These are phyloP conservation scores for Tillandsia leiboldiana DNA, from an alignment of 176 grass and related monocot genomes.

Conservation along the genomic window DNA sequence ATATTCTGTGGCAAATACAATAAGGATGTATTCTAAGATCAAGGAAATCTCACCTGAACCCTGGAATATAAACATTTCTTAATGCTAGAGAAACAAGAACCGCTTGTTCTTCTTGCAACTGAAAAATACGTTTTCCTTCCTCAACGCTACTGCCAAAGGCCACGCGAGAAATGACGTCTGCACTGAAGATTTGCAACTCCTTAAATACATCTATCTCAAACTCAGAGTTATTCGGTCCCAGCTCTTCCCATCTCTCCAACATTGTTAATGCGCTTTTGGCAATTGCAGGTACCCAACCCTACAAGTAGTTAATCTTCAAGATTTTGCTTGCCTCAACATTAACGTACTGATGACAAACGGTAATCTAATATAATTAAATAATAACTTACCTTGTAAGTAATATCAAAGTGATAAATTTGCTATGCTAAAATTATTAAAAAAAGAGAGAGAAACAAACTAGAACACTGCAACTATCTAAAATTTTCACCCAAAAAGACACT, in stretches of 20 bases:
- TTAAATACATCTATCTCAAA: slow-evolving; percentile 60
- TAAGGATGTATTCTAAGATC: neutral
- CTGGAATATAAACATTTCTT: slow-evolving; percentile 64
- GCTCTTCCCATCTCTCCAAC: slow-evolving; percentile 58
- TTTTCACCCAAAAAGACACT: too few species aligned
- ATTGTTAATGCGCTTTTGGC: slow-evolving; percentile 24
- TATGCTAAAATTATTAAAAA: too few species aligned
- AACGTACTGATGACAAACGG: neutral
- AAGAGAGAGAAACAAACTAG: too few species aligned
- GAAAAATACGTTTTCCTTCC: slow-evolving; percentile 57
- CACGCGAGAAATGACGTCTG: slow-evolving; percentile 62
- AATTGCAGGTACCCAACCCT: slow-evolving; percentile 78
- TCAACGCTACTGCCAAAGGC: slow-evolving; percentile 82
- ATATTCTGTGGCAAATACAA: neutral
- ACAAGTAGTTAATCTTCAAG: slow-evolving; percentile 10
- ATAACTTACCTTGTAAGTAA: too few species aligned
- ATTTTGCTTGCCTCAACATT: neutral
- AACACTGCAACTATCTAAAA: too few species aligned
- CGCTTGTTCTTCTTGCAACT: slow-evolving; percentile 60
- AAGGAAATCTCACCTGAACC: slow-evolving; percentile 44
- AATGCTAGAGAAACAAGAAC: slow-evolving; percentile 51
- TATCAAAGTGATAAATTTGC: too few species aligned
- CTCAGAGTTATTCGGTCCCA: slow-evolving; percentile 21
- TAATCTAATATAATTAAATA: neutral
- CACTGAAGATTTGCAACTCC: slow-evolving; percentile 46